Conservation (phyloP, 805 yeast species). For the Groenewaldozyma tartarivorans region DNA sequence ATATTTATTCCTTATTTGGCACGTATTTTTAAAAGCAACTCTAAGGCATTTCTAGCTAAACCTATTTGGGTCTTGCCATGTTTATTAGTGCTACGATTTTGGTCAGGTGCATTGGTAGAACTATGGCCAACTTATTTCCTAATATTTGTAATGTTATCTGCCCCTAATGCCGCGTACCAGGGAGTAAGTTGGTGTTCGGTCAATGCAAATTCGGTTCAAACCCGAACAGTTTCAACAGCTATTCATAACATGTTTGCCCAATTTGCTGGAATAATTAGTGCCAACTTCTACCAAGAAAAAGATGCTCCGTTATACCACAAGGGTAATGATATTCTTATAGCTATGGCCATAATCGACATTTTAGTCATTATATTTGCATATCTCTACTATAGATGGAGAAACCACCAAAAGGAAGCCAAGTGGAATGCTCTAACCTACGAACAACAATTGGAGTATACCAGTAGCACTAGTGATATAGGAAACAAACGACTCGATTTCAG, state of each 20-base stretch:
- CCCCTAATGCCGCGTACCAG: constrained; percentile 50
- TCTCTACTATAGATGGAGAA: constrained; percentile 25
- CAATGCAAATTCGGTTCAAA: constrained; percentile 50
- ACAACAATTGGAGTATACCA: constrained; percentile 40
- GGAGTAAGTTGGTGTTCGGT: constrained; percentile 53
- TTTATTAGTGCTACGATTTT: constrained; percentile 3
- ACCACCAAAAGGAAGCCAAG: constrained; percentile 27
- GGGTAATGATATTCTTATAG: constrained; percentile 38
- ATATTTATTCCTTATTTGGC: constrained; percentile 5
- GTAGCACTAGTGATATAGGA: constrained; percentile 41
- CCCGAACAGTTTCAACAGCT: constrained; percentile 56
- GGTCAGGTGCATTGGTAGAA: constrained; percentile 20
- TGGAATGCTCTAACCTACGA: constrained; percentile 46
- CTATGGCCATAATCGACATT: constrained; percentile 22
- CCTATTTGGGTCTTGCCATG: constrained; percentile 11
- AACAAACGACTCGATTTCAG: constrained; percentile 48
- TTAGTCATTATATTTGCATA: constrained; percentile 40
- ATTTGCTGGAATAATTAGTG: constrained; percentile 42
- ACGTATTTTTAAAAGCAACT: constrained; percentile 3
- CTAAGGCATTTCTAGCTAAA: constrained; percentile 6
- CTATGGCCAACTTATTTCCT: constrained; percentile 23
- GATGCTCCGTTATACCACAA: constrained; percentile 51
- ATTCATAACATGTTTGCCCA: constrained; percentile 57
- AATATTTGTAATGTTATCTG: constrained; percentile 33
- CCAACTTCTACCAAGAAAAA: constrained; percentile 45